These are phyloP conservation scores for Podaxis sp. DNA, from an alignment of 768 basidiomycete genomes.

Conservation along the genomic window DNA sequence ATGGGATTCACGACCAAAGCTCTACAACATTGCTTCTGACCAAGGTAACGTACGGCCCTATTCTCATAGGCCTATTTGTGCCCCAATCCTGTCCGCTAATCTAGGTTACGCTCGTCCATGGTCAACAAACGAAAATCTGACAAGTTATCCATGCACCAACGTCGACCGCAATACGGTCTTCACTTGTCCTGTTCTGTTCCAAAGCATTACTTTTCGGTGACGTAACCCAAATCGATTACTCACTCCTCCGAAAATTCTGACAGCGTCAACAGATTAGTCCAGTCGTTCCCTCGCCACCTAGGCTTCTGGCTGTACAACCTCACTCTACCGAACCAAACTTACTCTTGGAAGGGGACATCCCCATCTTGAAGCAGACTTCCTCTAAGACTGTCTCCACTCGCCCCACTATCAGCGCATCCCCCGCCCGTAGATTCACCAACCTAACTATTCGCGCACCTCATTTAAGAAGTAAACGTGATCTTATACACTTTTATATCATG, in stretches of 20 bases:
- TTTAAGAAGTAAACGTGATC: background rate
- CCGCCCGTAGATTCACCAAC: background rate
- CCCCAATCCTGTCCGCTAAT: background rate
- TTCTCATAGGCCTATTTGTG: background rate
- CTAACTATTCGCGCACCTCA: background rate
- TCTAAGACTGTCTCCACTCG: background rate
- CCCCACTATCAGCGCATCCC: background rate
- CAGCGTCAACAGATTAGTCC: background rate
- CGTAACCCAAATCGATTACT: background rate
- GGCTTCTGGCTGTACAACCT: background rate
- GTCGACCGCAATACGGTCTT: background rate
- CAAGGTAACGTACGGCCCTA: background rate
- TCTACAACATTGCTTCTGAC: background rate
- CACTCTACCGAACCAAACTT: background rate
- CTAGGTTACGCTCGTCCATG: background rate
- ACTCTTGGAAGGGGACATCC: too few relatives aligned
- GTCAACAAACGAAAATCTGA: background rate
- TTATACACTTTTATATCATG: background rate
- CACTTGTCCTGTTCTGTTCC: background rate
- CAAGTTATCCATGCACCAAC: background rate
- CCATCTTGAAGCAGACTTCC: background rate
- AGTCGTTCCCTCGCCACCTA: background rate
- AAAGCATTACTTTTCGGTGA: background rate
- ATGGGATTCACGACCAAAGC: background rate
- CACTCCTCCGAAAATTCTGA: background rate